These are phyloP conservation scores for Starmera caribaea DNA, from an alignment of 805 yeast species.

Conservation along the genomic window DNA sequence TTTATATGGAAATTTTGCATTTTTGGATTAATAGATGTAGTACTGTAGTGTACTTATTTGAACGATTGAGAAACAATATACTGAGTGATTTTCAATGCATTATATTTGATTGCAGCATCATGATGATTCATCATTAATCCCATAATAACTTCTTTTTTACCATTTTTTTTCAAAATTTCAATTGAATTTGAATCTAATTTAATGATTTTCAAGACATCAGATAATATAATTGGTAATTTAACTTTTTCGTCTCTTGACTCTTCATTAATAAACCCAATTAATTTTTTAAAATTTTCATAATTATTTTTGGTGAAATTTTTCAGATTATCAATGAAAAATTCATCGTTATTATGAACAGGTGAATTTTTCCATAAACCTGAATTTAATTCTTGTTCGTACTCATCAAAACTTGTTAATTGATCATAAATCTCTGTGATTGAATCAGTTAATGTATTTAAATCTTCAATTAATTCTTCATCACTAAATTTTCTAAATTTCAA, in stretches of 20 bases:
- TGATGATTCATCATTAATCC: constrained; percentile 58
- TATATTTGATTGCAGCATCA: constrained; percentile 84
- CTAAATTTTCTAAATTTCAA: constrained; percentile 87
- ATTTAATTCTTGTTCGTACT: constrained; percentile 75
- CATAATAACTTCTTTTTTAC: constrained; percentile 79
- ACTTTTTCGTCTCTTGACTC: constrained; percentile 30
- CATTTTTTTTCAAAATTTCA: constrained; percentile 38
- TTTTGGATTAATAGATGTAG: no score
- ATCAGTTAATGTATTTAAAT: constrained; percentile 48
- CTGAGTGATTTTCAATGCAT: constrained; percentile 95
- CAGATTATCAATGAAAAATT: constrained; percentile 85
- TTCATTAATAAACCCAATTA: constrained; percentile 32
- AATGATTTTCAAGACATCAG: constrained; percentile 55
- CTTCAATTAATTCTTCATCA: constrained; percentile 80
- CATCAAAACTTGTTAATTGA: constrained; percentile 84
- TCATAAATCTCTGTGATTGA: constrained; percentile 65
- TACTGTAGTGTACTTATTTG: constrained; percentile 22
- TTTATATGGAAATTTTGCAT: not conserved
- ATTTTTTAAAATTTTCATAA: constrained; percentile 60
- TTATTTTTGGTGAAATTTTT: constrained; percentile 65
- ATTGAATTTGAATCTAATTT: constrained; percentile 54
- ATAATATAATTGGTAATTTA: constrained; percentile 53
- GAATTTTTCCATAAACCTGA: constrained; percentile 76
- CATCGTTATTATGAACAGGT: constrained; percentile 83
- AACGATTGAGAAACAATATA: constrained; percentile 79